Evolutionary conservation across 2,329 filamentous ascomycete genomes (phyloP), one percentile per base, ranked within the genome.

Genomic region (Pyrenophora seminiperda): DNA sequence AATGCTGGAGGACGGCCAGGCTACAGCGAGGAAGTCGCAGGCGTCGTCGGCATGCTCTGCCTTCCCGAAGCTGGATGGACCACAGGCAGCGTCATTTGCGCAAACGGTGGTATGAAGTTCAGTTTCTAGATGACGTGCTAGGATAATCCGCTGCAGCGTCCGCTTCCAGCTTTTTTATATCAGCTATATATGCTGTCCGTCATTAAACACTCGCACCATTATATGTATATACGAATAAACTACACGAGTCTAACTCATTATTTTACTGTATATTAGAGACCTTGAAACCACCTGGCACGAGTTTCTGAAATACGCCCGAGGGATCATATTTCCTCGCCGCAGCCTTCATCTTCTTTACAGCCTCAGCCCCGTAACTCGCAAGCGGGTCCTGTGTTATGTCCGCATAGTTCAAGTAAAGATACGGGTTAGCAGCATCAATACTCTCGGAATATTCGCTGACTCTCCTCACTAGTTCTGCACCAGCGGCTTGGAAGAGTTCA

Each of bases 21-120:
- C 3, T 89, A 88, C 67, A 81, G 84, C 22, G 75, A 79, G 41
- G 89, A 93, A 75, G 79, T 93, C 71, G 89, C 88, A 0, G 89
- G 88, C 0, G 81, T 90, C 4, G 85, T 91, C 14, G 88, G 82
- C 2, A 91, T 92, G 87, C 73, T 92, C 17, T 90, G 88, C 67
- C 81, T 82, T 4, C 77, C 79, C 5, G 90, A 93, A 68, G 81
- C 83, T n/a, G 81, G 78, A 6, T 93, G 89, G 89, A 87, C 84
- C 65, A 94, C 89, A 0, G 90, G 90, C 1, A 88, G 87, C 71
- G 87, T 91, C 18, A 82, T 94, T 3, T 89, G 86, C 74, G 88
- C 89, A 6, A 93, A 93, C 67, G 90, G 90, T 1, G 90, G 90
- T 5, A 86, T 91, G 83, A 64, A 56, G 38, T 69, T 71, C 33